A percentile compares a stretch with the other conserved stretches of the same genome.
Evolutionary conservation across 2,329 filamentous ascomycete genomes (phyloP).

Genomic region (Fusarium paranaense): DNA sequence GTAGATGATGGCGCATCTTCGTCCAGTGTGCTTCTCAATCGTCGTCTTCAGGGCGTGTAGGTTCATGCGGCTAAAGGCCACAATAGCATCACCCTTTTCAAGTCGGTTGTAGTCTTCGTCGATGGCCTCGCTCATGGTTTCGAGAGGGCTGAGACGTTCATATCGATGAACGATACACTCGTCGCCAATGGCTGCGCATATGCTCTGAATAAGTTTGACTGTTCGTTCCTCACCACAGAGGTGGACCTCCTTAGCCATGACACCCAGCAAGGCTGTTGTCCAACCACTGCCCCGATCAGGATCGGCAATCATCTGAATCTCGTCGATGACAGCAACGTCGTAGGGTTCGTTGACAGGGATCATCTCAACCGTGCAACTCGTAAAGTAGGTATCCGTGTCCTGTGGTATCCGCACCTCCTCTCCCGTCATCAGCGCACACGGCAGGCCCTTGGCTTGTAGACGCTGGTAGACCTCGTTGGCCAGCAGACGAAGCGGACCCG

Average conservation of each 20-base stretch:
- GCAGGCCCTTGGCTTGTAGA: slow-evolving; percentile 79
- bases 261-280: slow-evolving; percentile 89
- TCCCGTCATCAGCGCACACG: slow-evolving; percentile 87
- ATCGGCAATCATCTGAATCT: slow-evolving; percentile 97
- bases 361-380: slow-evolving; percentile 96
- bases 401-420: slow-evolving; percentile 84
- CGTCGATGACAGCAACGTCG: slow-evolving; percentile 96
- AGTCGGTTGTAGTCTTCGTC: slow-evolving; percentile 73
- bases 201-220: slow-evolving; percentile 79
- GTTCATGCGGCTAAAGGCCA: slow-evolving; percentile 84
- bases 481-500: slow-evolving; percentile 87
- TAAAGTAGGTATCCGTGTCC: slow-evolving; percentile 68
- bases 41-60: slow-evolving; percentile 84
- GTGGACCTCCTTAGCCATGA: slow-evolving; percentile 90
- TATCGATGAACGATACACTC: slow-evolving; percentile 85
- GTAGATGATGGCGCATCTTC: slow-evolving; percentile 91
- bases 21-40: slow-evolving; percentile 81
- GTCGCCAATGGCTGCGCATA: slow-evolving; percentile 86
- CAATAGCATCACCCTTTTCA: slow-evolving; percentile 89
- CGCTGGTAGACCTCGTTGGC: slow-evolving; percentile 96
- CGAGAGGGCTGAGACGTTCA: slow-evolving; percentile 82
- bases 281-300: slow-evolving; percentile 88
- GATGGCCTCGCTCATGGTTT: slow-evolving; percentile 73
- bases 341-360: slow-evolving; percentile 65
- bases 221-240: slow-evolving; percentile 91